Conservation (phyloP, 371 early-diverging fungal species). For the Coemansia sp. region DNA sequence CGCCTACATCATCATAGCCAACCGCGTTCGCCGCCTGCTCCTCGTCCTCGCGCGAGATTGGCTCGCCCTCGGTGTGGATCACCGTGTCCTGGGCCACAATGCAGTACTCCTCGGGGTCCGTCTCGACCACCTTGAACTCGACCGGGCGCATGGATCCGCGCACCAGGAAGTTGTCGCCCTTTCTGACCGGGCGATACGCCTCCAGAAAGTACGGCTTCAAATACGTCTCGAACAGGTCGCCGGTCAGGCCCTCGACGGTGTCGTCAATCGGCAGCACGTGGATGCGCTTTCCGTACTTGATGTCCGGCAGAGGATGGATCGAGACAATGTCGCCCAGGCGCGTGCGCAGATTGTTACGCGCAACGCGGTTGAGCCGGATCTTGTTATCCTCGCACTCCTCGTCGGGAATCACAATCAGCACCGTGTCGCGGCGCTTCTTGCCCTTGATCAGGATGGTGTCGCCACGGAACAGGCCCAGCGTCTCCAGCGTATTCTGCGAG, state of each 20-base stretch:
- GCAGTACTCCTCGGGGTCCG: conserved; percentile 93
- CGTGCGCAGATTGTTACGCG: conserved; percentile 96
- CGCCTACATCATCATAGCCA: conserved; percentile 99
- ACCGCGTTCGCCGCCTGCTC: conserved; percentile 88
- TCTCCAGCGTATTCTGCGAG: conserved; percentile 92
- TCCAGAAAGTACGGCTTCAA: conserved; percentile 98
- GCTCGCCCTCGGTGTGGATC: conserved; percentile 98
- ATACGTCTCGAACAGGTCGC: conserved; percentile 96
- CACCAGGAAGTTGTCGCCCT: conserved; percentile 94
- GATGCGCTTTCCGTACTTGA: conserved; percentile 94
- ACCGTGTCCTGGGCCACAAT: conserved; percentile 97
- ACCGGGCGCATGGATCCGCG: conserved; percentile 97
- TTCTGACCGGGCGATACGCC: conserved; percentile 92
- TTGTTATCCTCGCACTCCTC: conserved; percentile 91
- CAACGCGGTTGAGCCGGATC: conserved; percentile 93
- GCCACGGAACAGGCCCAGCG: conserved; percentile 88
- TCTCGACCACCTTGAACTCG: conserved; percentile 99
- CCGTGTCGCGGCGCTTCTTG: conserved; percentile 97
- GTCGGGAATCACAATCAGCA: conserved; percentile 91
- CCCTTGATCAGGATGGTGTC: conserved; percentile 97
- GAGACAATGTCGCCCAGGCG: conserved; percentile 98
- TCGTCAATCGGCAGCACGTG: conserved; percentile 98
- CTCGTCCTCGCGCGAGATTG: conserved; percentile 98
- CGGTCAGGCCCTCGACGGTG: conserved; percentile 95
- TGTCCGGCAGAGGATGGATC: conserved; percentile 89